Evolutionary conservation across 305 asterid genomes (phyloP).

Genomic region (Solanum hybrid): DNA sequence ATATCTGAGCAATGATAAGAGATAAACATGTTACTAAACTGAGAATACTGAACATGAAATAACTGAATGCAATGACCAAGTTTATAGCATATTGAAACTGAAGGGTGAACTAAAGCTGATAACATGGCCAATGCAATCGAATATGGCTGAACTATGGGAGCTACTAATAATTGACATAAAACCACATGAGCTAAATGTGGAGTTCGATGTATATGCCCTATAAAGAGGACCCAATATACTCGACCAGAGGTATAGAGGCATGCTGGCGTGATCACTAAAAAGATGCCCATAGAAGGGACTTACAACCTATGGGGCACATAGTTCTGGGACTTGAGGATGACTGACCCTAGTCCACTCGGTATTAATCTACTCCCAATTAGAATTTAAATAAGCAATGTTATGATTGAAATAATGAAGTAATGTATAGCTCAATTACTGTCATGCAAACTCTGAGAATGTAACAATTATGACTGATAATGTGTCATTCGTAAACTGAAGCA

Average conservation of each 20-base stretch:
- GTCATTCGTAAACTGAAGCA: neutral
- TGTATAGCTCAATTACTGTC: neutral
- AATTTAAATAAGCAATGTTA: neutral
- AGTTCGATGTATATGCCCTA: neutral
- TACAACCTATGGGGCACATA: neutral
- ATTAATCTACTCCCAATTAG: neutral
- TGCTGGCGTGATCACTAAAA: neutral
- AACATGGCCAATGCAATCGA: neutral
- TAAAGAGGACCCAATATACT: neutral
- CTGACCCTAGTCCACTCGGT: neutral
- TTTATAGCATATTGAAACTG: neutral
- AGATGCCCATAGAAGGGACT: neutral
- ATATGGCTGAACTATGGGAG: neutral
- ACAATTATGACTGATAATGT: neutral
- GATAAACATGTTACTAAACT: neutral
- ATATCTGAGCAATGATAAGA: neutral
- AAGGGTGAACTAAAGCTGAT: neutral
- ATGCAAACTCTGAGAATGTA: neutral
- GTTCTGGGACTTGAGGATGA: neutral
- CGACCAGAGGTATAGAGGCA: neutral
- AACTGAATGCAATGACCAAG: neutral
- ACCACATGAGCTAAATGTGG: neutral
- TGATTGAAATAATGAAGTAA: neutral
- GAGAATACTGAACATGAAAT: neutral
- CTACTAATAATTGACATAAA: neutral